Evolutionary conservation across 2,329 filamentous ascomycete species (phyloP), one percentile per base, ranked within the genome.

Genomic region (Lachnellula suecica): DNA sequence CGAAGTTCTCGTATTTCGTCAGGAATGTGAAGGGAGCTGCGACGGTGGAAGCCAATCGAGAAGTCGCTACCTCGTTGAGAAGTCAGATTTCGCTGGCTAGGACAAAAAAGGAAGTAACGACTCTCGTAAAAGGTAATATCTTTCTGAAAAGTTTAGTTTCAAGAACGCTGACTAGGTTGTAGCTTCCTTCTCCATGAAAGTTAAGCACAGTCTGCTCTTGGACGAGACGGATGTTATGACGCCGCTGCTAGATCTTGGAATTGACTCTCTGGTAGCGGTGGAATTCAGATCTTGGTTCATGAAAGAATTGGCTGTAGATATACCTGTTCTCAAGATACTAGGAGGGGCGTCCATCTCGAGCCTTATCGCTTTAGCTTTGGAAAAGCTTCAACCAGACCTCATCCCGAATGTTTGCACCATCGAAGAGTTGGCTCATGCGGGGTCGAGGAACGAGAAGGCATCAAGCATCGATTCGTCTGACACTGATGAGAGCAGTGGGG

Each of bases 281-380:
- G 49, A 52, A 8, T 40, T 52, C 19, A 49, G 76, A 1, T 59
- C 69, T 0, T 81, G 77, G 78, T 75, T 79, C 54, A 35, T 72
- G 15, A 74, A 75, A 49, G 64, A 74, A 29, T 38, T 78, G 0
- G 56, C 72, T 0, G 61, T 73, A 0, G 72, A 79, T 43, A 68
- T 79, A 1, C 72, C 75, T 0, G 70, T 79, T 1, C 62, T 79
- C 2, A 74, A 74, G 52, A 66, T 79, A 20, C 57, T 78, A 4
- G 65, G 71, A 11, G 71, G 70, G 8, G 60, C 52, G 3, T 35
- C 15, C 15, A 35, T 35, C 17, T 35, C 31, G 2, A n/a, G 17
- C 31, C 31, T 35, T 35, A n/a, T 8, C 4, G 31, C 31, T 2
- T 6, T 17, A n/a, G 15, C 31, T n/a, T 8, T 35, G 5, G 31